Percentiles rank a stretch among this genome's conserved stretches.
phyloP scores from a whole-genome alignment of 805 yeast genomes.

The Clavispora asparagi region DNA sequence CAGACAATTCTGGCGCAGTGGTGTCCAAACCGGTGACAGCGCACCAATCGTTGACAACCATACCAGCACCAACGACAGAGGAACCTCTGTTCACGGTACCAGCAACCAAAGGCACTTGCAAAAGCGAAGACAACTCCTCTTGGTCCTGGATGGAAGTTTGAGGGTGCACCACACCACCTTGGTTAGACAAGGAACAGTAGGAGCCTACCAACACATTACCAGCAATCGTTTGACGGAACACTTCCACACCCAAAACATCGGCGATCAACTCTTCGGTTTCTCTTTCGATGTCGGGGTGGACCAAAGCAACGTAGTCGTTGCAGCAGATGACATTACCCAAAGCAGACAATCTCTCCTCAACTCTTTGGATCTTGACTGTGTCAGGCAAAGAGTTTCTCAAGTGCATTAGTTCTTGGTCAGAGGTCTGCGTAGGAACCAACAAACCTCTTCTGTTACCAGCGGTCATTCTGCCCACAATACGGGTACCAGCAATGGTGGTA shows the following conservation, averaged over 20 bases:
- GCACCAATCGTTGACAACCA: slow-evolving; percentile 97
- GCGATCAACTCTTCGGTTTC: slow-evolving; percentile 98
- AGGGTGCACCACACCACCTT: slow-evolving; percentile 98
- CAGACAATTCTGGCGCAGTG: slow-evolving; percentile 97
- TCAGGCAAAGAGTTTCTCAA: slow-evolving; percentile 95
- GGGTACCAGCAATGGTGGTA: slow-evolving; percentile 96
- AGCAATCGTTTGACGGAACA: slow-evolving; percentile 97
- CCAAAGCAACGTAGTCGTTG: slow-evolving; percentile 97
- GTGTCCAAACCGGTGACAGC: slow-evolving; percentile 97
- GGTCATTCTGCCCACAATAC: slow-evolving; percentile 96
- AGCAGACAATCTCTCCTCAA: slow-evolving; percentile 95
- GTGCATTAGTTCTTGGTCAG: slow-evolving; percentile 98
- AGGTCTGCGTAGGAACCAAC: slow-evolving; percentile 94
- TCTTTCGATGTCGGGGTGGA: slow-evolving; percentile 98
- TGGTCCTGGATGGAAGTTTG: slow-evolving; percentile 96
- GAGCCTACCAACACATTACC: slow-evolving; percentile 97
- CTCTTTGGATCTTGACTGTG: slow-evolving; percentile 90
- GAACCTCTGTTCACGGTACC: slow-evolving; percentile 99
- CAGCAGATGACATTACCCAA: slow-evolving; percentile 97
- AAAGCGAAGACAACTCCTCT: slow-evolving; percentile 90
- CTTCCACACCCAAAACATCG: slow-evolving; percentile 97
- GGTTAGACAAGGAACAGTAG: slow-evolving; percentile 90
- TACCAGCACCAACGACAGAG: slow-evolving; percentile 95
- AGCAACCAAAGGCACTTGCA: slow-evolving; percentile 97
- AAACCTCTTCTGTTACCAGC: slow-evolving; percentile 98